Percentiles rank a stretch among this genome's conserved stretches.
These are phyloP conservation scores for Microcos paniculata DNA, from an alignment of 345 rosid genomes.

Conservation along the genomic window DNA sequence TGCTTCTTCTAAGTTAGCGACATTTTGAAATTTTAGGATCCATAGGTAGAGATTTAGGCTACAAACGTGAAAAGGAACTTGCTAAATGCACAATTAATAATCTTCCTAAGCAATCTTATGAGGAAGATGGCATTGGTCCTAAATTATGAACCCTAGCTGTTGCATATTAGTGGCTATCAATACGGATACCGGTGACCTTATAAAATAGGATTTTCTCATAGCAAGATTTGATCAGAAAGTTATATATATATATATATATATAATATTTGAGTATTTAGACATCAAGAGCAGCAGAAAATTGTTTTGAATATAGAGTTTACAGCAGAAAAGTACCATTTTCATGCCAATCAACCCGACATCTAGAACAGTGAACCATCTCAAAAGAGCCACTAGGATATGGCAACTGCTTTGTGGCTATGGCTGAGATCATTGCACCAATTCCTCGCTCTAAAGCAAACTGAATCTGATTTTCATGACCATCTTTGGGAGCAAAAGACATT, in stretches of 20 bases:
- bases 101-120: neutral
- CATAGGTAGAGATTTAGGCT: conserved; percentile 6
- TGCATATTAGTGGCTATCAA: neutral
- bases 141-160: neutral
- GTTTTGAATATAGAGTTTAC: neutral
- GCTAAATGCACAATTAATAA: neutral
- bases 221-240: conserved; percentile 1
- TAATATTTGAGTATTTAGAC: neutral
- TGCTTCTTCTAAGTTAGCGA: too few species aligned
- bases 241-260: neutral
- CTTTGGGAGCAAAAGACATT: conserved; percentile 96
- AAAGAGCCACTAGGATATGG: conserved; percentile 88
- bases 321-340: conserved; percentile 62
- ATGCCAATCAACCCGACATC: conserved; percentile 98
- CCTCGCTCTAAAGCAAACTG: conserved; percentile 98
- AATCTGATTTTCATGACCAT: conserved; percentile 95
- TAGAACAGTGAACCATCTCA: conserved; percentile 97
- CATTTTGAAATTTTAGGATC: neutral
- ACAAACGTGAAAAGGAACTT: neutral
- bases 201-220: neutral
- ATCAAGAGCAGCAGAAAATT: neutral
- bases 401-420: conserved; percentile 77
- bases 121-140: neutral
- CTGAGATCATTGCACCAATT: conserved; percentile 82
- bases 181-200: neutral